A percentile compares a stretch with the other conserved stretches of the same genome.
phyloP scores from a whole-genome alignment of 2,329 filamentous ascomycete species.

The Curvularia sp. region DNA sequence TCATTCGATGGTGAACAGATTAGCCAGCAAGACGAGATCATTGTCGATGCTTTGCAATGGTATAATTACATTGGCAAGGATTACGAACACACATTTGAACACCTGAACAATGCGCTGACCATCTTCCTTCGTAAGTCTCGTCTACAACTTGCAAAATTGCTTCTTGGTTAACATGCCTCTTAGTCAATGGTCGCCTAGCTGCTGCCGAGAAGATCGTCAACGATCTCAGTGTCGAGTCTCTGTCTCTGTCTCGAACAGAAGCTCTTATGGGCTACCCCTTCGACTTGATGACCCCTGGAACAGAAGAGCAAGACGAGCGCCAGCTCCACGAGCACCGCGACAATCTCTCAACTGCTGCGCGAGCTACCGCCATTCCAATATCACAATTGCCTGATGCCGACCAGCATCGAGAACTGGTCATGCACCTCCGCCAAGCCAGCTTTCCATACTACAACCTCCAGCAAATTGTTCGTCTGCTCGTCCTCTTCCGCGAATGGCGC shows the following conservation, averaged over 20 bases:
- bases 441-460: slow-evolving; percentile 54
- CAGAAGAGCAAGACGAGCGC: slow-evolving; percentile 40
- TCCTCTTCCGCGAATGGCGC: slow-evolving; percentile 55
- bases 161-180: slow-evolving; percentile 26
- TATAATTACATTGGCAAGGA: slow-evolving; percentile 74
- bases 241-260: slow-evolving; percentile 52
- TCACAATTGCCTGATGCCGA: slow-evolving; percentile 30
- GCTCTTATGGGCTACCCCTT: slow-evolving; percentile 52
- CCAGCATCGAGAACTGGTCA: slow-evolving; percentile 34
- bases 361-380: slow-evolving; percentile 28
- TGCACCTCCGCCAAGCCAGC: slow-evolving; percentile 30
- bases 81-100: slow-evolving; percentile 66
- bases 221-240: slow-evolving; percentile 59
- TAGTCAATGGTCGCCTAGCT: slow-evolving; percentile 58
- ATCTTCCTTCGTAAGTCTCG: slow-evolving; percentile 79
- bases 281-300: slow-evolving; percentile 39
- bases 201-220: slow-evolving; percentile 63
- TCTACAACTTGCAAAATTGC: not conserved
- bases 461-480: slow-evolving; percentile 53
- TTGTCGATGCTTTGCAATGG: slow-evolving; percentile 87
- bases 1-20: slow-evolving; percentile 68
- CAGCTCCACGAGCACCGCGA: slow-evolving; percentile 31
- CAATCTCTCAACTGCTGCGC: slow-evolving; percentile 27
- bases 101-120: slow-evolving; percentile 77
- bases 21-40: slow-evolving; percentile 69